Conservation (phyloP, 352 stramenopile species). For the Phytophthora pinifolia region DNA sequence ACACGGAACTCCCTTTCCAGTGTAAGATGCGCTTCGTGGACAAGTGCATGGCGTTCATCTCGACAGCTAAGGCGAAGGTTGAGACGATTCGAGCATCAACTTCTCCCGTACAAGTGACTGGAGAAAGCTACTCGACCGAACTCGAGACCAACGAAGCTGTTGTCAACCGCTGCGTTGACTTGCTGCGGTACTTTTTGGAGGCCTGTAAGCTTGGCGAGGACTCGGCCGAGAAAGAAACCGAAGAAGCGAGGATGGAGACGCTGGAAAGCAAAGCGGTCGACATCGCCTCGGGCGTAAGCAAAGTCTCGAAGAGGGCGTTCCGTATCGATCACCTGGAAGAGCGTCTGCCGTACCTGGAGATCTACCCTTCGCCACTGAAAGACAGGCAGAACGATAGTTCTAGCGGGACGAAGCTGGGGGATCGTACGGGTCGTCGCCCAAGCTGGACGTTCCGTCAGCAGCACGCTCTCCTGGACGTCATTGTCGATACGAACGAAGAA, state of each 20-base stretch:
- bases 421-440: conserved; percentile 39
- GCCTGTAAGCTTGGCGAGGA: conserved; percentile 32
- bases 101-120: neutral
- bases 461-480: conserved; percentile 49
- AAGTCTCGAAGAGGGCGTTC: conserved; percentile 9
- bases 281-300: neutral
- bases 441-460: conserved; percentile 72
- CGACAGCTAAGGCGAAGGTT: conserved; percentile 29
- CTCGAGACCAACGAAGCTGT: conserved; percentile 11
- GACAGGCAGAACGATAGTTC: conserved; percentile 11
- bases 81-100: conserved; percentile 2
- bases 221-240: conserved; percentile 4
- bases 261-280: conserved; percentile 6
- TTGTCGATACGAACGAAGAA: conserved; percentile 49
- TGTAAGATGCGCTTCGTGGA: conserved; percentile 56
- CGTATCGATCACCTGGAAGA: conserved; percentile 61
- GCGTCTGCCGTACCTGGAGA: conserved; percentile 49
- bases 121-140: conserved; percentile 1
- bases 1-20: conserved; percentile 26
- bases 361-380: conserved; percentile 74
- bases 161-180: conserved; percentile 66
- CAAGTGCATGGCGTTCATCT: conserved; percentile 55
- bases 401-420: conserved; percentile 1
- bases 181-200: conserved; percentile 71
- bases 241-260: conserved; percentile 7